These are phyloP conservation scores for Glutinoglossum americanum DNA, from an alignment of 495 filamentous ascomycete species.

Conservation along the genomic window DNA sequence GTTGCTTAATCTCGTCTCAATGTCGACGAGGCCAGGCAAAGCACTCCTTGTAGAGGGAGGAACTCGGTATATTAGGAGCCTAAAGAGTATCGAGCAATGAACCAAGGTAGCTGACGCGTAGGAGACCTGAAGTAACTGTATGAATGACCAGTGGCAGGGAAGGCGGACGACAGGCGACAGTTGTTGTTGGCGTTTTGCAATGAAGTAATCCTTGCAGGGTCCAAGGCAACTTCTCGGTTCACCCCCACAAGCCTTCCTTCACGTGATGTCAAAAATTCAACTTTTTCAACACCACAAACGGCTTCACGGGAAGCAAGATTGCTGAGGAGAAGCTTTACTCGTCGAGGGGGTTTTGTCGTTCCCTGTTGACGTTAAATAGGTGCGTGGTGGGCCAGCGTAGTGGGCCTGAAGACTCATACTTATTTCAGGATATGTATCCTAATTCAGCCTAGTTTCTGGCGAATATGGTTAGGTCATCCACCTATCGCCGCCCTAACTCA, in stretches of 20 bases:
- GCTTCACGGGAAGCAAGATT: no score
- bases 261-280: not conserved
- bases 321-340: no score
- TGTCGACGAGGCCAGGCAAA: not conserved
- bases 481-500: not conserved
- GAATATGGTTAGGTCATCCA: not conserved
- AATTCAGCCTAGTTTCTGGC: no score
- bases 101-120: not conserved
- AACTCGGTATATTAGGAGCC: not conserved
- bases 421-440: no score
- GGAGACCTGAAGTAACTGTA: not conserved
- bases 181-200: not conserved
- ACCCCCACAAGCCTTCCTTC: not conserved
- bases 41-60: not conserved
- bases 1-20: conserved; percentile 15
- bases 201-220: not conserved
- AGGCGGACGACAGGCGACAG: not conserved
- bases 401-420: no score
- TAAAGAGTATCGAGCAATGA: not conserved
- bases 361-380: no score
- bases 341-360: no score
- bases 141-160: not conserved
- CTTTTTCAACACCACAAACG: no score
- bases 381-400: no score
- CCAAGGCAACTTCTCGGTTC: not conserved